Evolutionary conservation across 495 filamentous ascomycete genomes (phyloP).

Genomic region (Lentithecium fluviatile): DNA sequence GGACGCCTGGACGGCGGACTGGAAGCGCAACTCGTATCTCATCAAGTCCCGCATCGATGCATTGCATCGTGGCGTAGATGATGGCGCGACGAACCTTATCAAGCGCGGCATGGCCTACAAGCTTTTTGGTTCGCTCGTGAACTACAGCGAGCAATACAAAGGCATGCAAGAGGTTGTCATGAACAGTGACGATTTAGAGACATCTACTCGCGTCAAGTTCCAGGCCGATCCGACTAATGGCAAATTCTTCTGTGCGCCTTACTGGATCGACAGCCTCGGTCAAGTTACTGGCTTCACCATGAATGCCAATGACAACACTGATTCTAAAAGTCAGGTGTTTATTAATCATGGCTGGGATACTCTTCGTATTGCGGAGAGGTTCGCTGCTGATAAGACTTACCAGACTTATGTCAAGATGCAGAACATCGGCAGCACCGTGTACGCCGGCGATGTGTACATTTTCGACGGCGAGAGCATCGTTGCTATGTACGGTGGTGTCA

Average conservation of each 20-base stretch:
- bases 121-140: conserved; percentile 67
- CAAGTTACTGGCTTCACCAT: conserved; percentile 66
- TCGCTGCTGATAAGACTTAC: conserved; percentile 64
- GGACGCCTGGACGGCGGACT: conserved; percentile 44
- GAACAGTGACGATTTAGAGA: conserved; percentile 67
- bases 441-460: conserved; percentile 54
- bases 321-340: conserved; percentile 68
- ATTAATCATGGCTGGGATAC: conserved; percentile 81
- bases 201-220: conserved; percentile 61
- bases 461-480: conserved; percentile 46
- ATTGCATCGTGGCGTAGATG: conserved; percentile 42
- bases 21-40: conserved; percentile 49
- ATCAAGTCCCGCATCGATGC: conserved; percentile 51
- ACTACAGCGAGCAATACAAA: conserved; percentile 65
- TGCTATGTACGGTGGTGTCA: conserved; percentile 8
- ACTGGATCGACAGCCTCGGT: conserved; percentile 34
- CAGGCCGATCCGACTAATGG: conserved; percentile 12
- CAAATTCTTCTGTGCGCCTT: conserved; percentile 20
- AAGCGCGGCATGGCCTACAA: conserved; percentile 75
- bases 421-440: conserved; percentile 47
- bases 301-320: conserved; percentile 71
- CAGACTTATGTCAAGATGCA: conserved; percentile 69
- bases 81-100: conserved; percentile 42
- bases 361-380: conserved; percentile 65
- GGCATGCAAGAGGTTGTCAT: conserved; percentile 78